Conservation (phyloP, 805 yeast species). For the Kuraishia capsulata region DNA sequence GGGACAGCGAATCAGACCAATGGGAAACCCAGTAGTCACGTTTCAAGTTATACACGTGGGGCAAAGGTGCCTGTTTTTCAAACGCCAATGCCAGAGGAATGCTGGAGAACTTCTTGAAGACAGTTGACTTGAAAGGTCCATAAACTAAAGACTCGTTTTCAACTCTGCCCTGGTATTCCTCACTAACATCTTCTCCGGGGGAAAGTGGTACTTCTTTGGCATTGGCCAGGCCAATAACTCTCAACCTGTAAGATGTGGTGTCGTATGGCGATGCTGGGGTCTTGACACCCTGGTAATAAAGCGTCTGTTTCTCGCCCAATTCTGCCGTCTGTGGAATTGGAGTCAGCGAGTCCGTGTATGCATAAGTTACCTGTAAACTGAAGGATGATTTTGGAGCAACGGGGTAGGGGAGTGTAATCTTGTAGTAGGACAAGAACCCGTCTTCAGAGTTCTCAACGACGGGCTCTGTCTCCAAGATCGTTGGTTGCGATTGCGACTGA, state of each 20-base stretch:
- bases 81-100: conserved; percentile 48
- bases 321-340: conserved; percentile 61
- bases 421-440: conserved; percentile 27
- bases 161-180: conserved; percentile 11
- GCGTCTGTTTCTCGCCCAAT: conserved; percentile 51
- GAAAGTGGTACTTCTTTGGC: conserved; percentile 43
- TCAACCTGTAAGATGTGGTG: conserved; percentile 37
- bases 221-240: conserved; percentile 33
- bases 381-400: conserved; percentile 52
- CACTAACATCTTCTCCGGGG: conserved; percentile 8
- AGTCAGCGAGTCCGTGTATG: conserved; percentile 33
- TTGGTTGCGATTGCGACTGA: conserved; percentile 9
- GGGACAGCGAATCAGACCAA: conserved; percentile 58
- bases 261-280: conserved; percentile 54
- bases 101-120: conserved; percentile 34
- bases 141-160: conserved; percentile 34
- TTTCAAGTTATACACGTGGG: conserved; percentile 47
- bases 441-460: conserved; percentile 7
- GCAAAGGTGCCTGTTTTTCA: conserved; percentile 57
- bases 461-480: conserved; percentile 9
- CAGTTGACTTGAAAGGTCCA: conserved; percentile 37
- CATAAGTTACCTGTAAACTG: conserved; percentile 38
- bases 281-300: conserved; percentile 45
- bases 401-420: conserved; percentile 50
- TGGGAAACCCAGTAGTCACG: conserved; percentile 89